phyloP scores from a whole-genome alignment of 306 rosid genomes.

The Castanea sativa region DNA sequence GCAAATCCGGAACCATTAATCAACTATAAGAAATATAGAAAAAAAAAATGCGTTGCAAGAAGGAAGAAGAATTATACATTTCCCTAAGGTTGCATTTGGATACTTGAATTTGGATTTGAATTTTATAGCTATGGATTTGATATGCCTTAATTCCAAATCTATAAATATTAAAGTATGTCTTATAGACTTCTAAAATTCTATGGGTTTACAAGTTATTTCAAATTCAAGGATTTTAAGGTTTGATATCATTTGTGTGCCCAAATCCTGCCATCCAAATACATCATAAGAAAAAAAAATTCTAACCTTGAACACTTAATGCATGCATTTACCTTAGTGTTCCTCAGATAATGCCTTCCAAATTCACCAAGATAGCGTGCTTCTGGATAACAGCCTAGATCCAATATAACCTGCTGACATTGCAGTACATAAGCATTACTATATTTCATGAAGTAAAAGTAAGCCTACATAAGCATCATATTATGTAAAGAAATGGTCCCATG shows the following conservation, averaged over 20 bases:
- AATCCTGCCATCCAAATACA: no score
- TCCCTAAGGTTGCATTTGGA: not conserved
- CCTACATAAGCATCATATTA: not conserved
- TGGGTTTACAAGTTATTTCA: no score
- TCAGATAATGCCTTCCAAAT: slow-evolving; percentile 40
- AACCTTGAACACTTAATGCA: not conserved
- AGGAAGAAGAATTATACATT: not conserved
- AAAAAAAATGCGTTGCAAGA: not conserved
- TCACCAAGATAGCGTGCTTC: slow-evolving; percentile 64
- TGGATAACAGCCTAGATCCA: slow-evolving; percentile 68
- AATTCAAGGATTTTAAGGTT: no score
- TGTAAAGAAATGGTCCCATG: not conserved
- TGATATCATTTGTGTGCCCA: no score
- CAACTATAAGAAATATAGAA: not conserved
- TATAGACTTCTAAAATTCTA: no score
- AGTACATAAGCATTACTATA: not conserved
- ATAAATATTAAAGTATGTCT: no score
- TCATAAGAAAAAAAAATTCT: not conserved
- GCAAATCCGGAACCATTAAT: not conserved
- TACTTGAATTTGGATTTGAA: no score
- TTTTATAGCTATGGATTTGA: no score
- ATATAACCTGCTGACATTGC: slow-evolving; percentile 40
- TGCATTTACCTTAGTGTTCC: slow-evolving; percentile 47
- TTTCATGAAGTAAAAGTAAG: not conserved
- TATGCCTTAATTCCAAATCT: no score